Conservation (phyloP, 768 basidiomycete genomes). For the Tephrocybe sp. region DNA sequence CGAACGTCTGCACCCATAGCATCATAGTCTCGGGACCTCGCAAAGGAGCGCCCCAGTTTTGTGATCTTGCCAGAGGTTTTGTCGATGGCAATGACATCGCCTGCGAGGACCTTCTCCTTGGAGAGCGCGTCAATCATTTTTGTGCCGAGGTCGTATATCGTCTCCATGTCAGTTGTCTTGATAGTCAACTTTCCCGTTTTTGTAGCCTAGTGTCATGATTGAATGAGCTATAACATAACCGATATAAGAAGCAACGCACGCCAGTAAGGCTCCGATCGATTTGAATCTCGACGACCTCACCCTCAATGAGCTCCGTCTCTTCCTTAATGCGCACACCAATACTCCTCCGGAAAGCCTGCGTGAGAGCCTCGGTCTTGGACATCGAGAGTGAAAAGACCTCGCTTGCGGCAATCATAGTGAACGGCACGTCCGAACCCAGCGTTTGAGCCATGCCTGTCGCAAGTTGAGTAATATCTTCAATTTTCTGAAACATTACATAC, state of each 20-base stretch:
- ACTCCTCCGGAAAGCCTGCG: conserved; percentile 92
- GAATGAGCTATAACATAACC: not conserved
- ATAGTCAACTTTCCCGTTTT: conserved; percentile 98
- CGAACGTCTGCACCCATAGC: conserved; percentile 98
- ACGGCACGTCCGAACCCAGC: conserved; percentile 91
- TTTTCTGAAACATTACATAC: conserved; percentile 40
- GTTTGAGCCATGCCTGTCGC: conserved; percentile 92
- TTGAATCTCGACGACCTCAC: conserved; percentile 98
- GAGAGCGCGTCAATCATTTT: conserved; percentile 99
- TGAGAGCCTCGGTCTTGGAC: conserved; percentile 98
- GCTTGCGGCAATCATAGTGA: conserved; percentile 96
- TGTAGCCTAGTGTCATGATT: conserved; percentile 80
- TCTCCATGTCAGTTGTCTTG: conserved; percentile 99
- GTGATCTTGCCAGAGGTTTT: conserved; percentile 96
- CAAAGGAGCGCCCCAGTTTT: conserved; percentile 94
- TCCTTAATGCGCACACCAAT: conserved; percentile 98
- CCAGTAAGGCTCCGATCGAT: conserved; percentile 97
- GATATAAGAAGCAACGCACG: conserved; percentile 42
- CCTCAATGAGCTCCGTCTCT: conserved; percentile 96
- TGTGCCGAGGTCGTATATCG: conserved; percentile 95
- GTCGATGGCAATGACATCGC: conserved; percentile 96
- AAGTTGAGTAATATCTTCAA: not conserved
- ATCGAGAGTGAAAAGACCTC: conserved; percentile 98
- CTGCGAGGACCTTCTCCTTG: conserved; percentile 94
- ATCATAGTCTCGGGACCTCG: conserved; percentile 97